Evolutionary conservation across 805 yeast genomes (phyloP).

Genomic region (Yarrowia sp.): DNA sequence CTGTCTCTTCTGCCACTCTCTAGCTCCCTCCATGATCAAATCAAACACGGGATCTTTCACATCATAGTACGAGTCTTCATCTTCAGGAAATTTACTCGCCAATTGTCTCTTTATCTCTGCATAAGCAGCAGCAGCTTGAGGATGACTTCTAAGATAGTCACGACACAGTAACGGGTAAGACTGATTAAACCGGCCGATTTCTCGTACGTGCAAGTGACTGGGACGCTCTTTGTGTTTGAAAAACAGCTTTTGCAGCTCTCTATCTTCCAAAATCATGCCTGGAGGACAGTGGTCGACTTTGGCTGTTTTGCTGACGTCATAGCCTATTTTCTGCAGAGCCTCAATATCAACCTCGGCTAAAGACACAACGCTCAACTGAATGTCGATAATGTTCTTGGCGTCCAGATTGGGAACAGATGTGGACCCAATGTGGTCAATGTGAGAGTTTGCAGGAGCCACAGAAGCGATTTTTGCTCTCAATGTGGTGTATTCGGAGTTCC

Average conservation of each 20-base stretch:
- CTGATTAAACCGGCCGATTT: background rate
- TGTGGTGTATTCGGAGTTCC: background rate
- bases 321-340: background rate
- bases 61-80: background rate
- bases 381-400: slow-evolving; percentile 8
- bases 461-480: background rate
- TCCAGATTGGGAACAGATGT: background rate
- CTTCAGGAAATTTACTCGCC: background rate
- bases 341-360: background rate
- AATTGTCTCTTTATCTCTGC: background rate
- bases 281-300: slow-evolving; percentile 21
- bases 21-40: slow-evolving; percentile 6
- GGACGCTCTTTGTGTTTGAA: background rate
- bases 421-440: slow-evolving; percentile 19
- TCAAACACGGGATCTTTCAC: slow-evolving; percentile 14
- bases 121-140: slow-evolving; percentile 6
- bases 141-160: background rate
- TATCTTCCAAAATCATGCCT: background rate
- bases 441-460: background rate
- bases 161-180: background rate
- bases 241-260: slow-evolving; percentile 5
- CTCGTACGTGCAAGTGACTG: background rate
- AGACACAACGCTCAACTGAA: background rate
- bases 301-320: background rate
- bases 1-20: background rate